A percentile compares a stretch with the other conserved stretches of the same genome.
Evolutionary conservation across 208 protist genomes (phyloP).

Genomic region (Acanthamoeba culbertsoni): DNA sequence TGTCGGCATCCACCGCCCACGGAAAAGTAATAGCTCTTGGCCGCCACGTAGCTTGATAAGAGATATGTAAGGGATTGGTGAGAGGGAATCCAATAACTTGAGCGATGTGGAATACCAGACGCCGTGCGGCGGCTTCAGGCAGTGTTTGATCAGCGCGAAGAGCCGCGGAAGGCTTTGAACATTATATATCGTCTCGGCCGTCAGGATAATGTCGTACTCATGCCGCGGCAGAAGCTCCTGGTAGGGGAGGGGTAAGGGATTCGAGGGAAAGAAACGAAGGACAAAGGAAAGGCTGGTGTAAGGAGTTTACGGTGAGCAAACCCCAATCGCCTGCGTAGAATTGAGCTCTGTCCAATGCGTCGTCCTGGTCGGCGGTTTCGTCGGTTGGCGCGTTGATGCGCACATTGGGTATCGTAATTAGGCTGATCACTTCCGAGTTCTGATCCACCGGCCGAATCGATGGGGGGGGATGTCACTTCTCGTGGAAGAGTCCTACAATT

Average conservation of each 20-base stretch:
- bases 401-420: slow-evolving; percentile 36
- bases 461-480: neutral
- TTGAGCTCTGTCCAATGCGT: neutral
- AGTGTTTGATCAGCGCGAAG: slow-evolving; percentile 52
- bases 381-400: too few relatives aligned
- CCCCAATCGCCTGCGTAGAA: slow-evolving; percentile 55
- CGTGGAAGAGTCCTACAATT: too few relatives aligned
- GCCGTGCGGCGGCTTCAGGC: slow-evolving; percentile 28
- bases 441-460: neutral
- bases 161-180: neutral
- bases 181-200: slow-evolving; percentile 47
- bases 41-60: slow-evolving; percentile 40
- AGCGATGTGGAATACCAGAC: neutral
- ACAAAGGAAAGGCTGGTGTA: neutral
- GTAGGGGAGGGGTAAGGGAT: neutral
- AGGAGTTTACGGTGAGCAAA: neutral
- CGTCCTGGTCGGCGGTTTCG: neutral
- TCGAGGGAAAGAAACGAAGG: neutral
- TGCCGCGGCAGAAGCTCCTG: neutral
- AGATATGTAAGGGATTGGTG: neutral
- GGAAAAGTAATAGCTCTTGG: slow-evolving; percentile 57
- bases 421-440: slow-evolving; percentile 41
- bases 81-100: neutral
- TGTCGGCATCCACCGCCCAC: slow-evolving; percentile 58
- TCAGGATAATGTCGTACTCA: slow-evolving; percentile 38